Base-by-base conservation (phyloP, 805 yeast genomes). In the Zygotorulaspora chibaensis region DNA sequence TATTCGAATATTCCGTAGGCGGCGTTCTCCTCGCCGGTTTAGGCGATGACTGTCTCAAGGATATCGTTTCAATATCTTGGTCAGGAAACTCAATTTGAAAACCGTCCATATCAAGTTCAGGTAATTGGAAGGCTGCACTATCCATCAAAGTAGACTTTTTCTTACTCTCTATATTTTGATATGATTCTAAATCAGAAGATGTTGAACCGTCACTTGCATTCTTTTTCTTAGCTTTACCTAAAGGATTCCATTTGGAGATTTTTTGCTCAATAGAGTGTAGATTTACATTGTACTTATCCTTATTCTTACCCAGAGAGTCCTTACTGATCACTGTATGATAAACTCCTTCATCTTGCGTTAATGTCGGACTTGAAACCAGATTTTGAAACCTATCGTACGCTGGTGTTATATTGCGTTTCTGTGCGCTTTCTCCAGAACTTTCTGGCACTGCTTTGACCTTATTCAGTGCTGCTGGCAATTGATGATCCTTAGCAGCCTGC, bases 221-320 rank as follows among this genome's bases (percentile, higher is more conserved):
- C 35, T 57, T 61, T 44, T 61, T 63, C 31, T 57, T 52, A 11
- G 57, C 48, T 25, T 61, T 58, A 38, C 54, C 48, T 15, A 61
- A 35, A 6, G 64, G 63, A 39, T 62, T 62, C 66, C 65, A 62
- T 43, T 59, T 60, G 1, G 65, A 55, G 9, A 58, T 43, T 40
- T 58, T 60, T n/a, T 56, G 58, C 41, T 59, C 63, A 23, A 59
- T 29, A 1, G 55, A 27, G 39, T 58, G 59, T 15, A 54, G 40
- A 29, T 55, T 51, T 8, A 53, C 57, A 35, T 45, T 46, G 28
- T 48, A 47, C 25, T 54, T 53, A 12, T 47, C 48, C 26, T 43
- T 52, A 26, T 43, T 49, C 25, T 53, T 50, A 5, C 51, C 46
- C n/a, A 58, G 35, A 3, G 54, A 44, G 16, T 58, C 56, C 28